phyloP scores from a whole-genome alignment of 2,329 filamentous ascomycete genomes.

The Capronia coronata region DNA sequence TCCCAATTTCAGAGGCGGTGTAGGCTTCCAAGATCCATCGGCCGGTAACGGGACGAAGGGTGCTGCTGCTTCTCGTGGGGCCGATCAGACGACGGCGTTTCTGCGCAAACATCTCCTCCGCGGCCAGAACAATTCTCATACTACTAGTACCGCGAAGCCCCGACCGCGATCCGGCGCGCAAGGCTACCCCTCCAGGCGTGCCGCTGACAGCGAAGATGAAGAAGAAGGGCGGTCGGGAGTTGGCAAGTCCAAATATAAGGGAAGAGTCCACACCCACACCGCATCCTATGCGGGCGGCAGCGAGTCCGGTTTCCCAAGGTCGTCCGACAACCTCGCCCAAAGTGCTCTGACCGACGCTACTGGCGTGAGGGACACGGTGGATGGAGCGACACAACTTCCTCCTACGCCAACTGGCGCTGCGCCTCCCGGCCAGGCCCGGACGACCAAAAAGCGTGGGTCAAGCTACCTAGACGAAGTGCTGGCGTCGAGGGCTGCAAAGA shows the following conservation, averaged over 20 bases:
- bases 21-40: conserved; percentile 8
- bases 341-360: no score
- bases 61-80: background rate
- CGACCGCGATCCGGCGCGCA: background rate
- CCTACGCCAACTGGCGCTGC: background rate
- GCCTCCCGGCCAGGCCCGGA: no score
- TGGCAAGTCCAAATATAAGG: conserved; percentile 1
- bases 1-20: conserved; percentile 2
- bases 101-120: conserved; percentile 19
- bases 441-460: conserved; percentile 19
- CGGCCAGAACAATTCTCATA: conserved; percentile 1
- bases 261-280: background rate
- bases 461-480: conserved; percentile 28
- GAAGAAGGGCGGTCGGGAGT: conserved; percentile 9
- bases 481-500: conserved; percentile 25
- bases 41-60: background rate
- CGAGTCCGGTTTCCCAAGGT: no score
- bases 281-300: background rate
- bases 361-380: no score
- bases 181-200: background rate
- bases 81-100: conserved; percentile 16
- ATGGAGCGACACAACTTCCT: background rate
- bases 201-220: conserved; percentile 16
- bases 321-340: no score
- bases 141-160: conserved; percentile 2